Base-by-base conservation (phyloP, 2,329 filamentous ascomycete genomes). In the Colletotrichum filicis region DNA sequence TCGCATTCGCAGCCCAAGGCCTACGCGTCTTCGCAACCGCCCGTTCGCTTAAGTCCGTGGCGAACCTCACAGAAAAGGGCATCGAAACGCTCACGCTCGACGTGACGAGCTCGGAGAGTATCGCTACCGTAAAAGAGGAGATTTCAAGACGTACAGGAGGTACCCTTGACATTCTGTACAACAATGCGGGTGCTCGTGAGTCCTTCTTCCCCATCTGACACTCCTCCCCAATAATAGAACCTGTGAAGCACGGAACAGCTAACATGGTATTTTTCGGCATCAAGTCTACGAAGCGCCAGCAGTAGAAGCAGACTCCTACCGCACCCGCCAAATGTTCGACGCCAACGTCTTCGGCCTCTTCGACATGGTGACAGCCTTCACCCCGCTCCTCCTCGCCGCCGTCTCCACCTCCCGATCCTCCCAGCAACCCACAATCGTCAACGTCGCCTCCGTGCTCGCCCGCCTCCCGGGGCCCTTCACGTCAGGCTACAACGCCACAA, bases 131-230 rank as follows among this genome's bases (percentile, higher is more conserved):
- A 2, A 75, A 74, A 52, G 75, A 53, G 75, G 71, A 76, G 19
- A 79, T 87, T 52, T 69, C 77, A 3, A 67, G 73, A 9, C 76
- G 79, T 11, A 83, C 83, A 0, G 82, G 79, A 49, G 82, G 82
- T 22, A 80, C 77, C 24, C 76, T 87, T 14, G 83, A 87, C 72
- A 80, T 86, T 49, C 79, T 87, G 19, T 78, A 86, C 73, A 86
- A 86, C 76, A 85, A 86, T 75, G 83, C 85, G 1, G 85, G 81
- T 16, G 74, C 77, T 53, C 79, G 78, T 79, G 71, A 32, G 74
- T 60, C 24, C 26, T 26, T 26, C 26, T 26, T 26, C 26, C 26
- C 26, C 26, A 26, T 26, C 26, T 26, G 4, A 26, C 26, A 26
- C 26, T 26, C 26, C 26, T 26, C 26, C 26, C 26, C 26, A 26